These are phyloP conservation scores for Fusarium nelsonii DNA, from an alignment of 2,329 filamentous ascomycete species.

Conservation along the genomic window DNA sequence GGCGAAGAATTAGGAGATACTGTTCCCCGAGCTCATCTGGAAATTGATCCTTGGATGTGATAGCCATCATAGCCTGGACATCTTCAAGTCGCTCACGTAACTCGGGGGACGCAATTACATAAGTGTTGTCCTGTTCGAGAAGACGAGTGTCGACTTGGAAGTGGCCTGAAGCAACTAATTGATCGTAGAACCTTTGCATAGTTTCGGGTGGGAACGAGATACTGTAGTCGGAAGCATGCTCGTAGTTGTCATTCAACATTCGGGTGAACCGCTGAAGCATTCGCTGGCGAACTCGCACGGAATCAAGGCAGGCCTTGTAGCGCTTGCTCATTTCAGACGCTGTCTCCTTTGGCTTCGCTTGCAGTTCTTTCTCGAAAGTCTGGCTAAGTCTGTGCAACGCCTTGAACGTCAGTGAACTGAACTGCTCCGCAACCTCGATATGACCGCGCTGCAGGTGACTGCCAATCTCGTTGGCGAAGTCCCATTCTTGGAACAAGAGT, in stretches of 20 bases:
- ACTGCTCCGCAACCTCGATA: conserved; percentile 97
- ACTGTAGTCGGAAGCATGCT: conserved; percentile 96
- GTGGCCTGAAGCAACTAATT: conserved; percentile 84
- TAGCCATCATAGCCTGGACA: conserved; percentile 87
- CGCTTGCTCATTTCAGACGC: conserved; percentile 93
- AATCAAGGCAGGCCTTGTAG: conserved; percentile 95
- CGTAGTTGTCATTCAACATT: conserved; percentile 91
- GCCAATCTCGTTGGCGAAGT: conserved; percentile 94
- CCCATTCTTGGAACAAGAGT: conserved; percentile 97
- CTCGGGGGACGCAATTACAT: conserved; percentile 86
- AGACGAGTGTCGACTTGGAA: conserved; percentile 83
- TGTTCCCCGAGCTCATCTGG: conserved; percentile 78
- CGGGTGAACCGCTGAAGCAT: conserved; percentile 97
- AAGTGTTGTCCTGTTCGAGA: conserved; percentile 79
- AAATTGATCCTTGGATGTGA: conserved; percentile 65
- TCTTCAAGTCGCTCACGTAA: conserved; percentile 81
- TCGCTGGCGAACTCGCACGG: conserved; percentile 92
- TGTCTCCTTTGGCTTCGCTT: conserved; percentile 85
- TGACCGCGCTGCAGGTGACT: conserved; percentile 92
- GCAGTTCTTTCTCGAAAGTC: conserved; percentile 92
- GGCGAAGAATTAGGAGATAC: conserved; percentile 86
- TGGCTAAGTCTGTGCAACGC: conserved; percentile 87
- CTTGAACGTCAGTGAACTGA: conserved; percentile 93
- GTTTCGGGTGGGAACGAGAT: conserved; percentile 77
- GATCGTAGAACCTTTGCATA: conserved; percentile 82